A percentile compares a stretch with the other conserved stretches of the same genome.
phyloP scores from a whole-genome alignment of 1,139 yeast species.

The Suhomyces coccinellae region DNA sequence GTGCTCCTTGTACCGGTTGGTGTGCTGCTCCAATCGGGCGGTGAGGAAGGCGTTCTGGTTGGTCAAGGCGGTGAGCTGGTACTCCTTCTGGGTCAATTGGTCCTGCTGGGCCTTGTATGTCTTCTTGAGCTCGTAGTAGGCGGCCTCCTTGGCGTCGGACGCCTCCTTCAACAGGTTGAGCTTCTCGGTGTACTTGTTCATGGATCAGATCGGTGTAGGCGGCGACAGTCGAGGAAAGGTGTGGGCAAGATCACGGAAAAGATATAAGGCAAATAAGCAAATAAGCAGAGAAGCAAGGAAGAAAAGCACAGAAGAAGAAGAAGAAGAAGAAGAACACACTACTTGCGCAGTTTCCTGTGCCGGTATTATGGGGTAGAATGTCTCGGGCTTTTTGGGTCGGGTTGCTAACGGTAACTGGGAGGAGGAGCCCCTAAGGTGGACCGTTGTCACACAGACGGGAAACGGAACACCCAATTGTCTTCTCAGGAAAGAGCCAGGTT shows the following conservation, averaged over 20 bases:
- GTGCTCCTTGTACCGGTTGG: conserved; percentile 7
- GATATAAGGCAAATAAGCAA: background rate
- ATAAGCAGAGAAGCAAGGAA: background rate
- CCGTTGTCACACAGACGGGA: no score
- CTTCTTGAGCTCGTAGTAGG: conserved; percentile 18
- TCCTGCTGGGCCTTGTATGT: conserved; percentile 12
- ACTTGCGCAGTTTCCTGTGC: background rate
- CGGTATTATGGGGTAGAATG: background rate
- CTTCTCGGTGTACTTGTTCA: conserved; percentile 19
- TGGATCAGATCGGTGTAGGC: no score
- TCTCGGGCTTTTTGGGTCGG: conserved; percentile 1
- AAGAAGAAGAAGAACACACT: background rate
- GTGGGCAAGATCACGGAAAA: no score
- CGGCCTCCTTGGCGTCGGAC: conserved; percentile 16
- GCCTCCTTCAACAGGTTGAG: conserved; percentile 15
- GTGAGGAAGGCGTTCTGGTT: conserved; percentile 16
- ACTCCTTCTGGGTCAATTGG: conserved; percentile 20
- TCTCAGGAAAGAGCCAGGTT: no score
- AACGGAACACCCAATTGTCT: no score
- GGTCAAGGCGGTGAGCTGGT: conserved; percentile 14
- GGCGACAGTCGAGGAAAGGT: no score
- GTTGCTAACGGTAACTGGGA: conserved; percentile 1
- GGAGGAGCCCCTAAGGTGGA: background rate
- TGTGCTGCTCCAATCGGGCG: conserved; percentile 11
- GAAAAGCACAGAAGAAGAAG: background rate